Percentiles rank a stretch among this genome's conserved stretches.
phyloP scores from a whole-genome alignment of 805 yeast genomes.

The Candida manassasensis region DNA sequence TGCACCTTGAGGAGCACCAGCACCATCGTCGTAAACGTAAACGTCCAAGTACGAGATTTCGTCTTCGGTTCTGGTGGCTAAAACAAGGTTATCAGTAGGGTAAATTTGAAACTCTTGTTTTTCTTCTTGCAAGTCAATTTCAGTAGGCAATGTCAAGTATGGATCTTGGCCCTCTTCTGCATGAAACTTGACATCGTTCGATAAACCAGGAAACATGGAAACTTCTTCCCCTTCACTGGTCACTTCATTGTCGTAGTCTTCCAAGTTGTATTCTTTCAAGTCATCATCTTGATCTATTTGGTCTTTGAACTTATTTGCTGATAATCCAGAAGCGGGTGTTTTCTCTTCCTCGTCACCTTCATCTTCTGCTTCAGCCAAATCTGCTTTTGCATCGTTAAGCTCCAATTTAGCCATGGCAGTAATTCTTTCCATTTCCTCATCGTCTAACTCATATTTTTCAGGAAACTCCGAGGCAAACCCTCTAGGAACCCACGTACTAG shows the following conservation, averaged over 20 bases:
- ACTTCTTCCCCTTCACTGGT: conserved; percentile 56
- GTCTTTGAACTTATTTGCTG: conserved; percentile 37
- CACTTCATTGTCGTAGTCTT: conserved; percentile 70
- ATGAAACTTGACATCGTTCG: conserved; percentile 56
- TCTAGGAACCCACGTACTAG: conserved; percentile 93
- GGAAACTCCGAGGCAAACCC: conserved; percentile 95
- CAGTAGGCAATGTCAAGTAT: conserved; percentile 58
- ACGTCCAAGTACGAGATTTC: conserved; percentile 90
- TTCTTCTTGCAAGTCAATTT: conserved; percentile 66
- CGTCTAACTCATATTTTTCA: conserved; percentile 79
- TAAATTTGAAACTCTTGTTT: conserved; percentile 79
- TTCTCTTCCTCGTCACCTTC: neutral
- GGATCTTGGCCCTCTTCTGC: conserved; percentile 50
- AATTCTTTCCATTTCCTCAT: conserved; percentile 89
- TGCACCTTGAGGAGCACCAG: conserved; percentile 69
- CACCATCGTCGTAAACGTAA: conserved; percentile 91
- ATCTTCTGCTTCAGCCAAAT: conserved; percentile 37
- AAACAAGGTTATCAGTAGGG: conserved; percentile 83
- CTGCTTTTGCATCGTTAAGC: conserved; percentile 69
- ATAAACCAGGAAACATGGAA: conserved; percentile 67
- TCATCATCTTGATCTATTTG: conserved; percentile 75
- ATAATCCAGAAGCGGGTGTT: conserved; percentile 1
- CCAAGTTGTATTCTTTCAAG: conserved; percentile 81
- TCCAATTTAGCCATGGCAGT: conserved; percentile 79
- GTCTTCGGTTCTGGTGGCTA: conserved; percentile 94